Evolutionary conservation across 495 filamentous ascomycete species (phyloP), one percentile per base, ranked within the genome.

Genomic region (Penicillium silybi): DNA sequence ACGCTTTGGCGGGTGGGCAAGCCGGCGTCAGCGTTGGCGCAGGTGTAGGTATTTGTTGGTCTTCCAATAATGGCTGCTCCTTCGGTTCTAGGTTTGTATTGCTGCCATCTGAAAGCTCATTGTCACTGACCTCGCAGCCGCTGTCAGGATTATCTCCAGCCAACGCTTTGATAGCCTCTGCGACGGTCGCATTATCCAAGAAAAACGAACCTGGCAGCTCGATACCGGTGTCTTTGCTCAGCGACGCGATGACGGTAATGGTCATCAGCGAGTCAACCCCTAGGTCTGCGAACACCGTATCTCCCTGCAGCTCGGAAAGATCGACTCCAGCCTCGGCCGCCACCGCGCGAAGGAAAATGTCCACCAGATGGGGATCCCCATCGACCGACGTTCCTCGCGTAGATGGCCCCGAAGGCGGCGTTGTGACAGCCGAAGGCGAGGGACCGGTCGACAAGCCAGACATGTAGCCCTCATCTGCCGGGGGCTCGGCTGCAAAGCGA

Each of bases 221-320:
- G 10, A 76, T 19, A 7, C 59, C 62, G 73, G 57, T 25, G 66
- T 65, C 46, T 74, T 68, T 2, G 64, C 55, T 26, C 78, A 65
- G 44, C 62, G 65, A 17, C 8, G 37, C 35, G 1, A 55, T 61
- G 17, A 66, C 46, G 25, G 80, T 72, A 18, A 64, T 69, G 4
- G 69, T 63, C 46, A 82, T 53, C 4, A 84, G 66, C 4, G 77
- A 80, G 56, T 84, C 80, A 5, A 83, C 59, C 0, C 80, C 80
- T 23, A 82, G 41, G 38, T 77, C 72, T 6, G 63, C 64, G 41
- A 80, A 68, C 1, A 44, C 63, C 1, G 44, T 49, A 35, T 67
- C 57, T 22, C 70, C 60, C 0, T 65, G 70, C 8, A 73, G 47
- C 6, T 73, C 67, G 9, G 47, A 40, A 10, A 46, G 23, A 0